Evolutionary conservation across 345 rosid genomes (phyloP).

Genomic region (Brassica carinata): DNA sequence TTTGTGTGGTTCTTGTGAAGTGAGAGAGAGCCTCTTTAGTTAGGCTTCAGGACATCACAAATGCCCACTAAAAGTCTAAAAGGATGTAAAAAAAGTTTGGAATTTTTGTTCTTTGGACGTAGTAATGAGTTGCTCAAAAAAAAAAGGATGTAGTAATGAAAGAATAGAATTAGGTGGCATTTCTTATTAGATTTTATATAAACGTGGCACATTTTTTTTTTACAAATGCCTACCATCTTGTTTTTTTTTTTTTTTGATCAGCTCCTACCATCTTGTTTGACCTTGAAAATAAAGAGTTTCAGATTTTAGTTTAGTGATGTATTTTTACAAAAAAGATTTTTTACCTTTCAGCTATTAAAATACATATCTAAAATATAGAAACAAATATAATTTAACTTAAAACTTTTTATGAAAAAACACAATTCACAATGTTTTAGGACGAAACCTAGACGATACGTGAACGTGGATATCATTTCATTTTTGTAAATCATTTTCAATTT

Average conservation of each 20-base stretch:
- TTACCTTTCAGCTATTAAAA: background rate
- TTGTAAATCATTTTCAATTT: background rate
- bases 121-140: background rate
- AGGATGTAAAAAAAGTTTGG: background rate
- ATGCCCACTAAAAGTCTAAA: conserved; percentile 13
- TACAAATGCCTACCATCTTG: background rate
- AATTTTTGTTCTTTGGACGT: conserved; percentile 26
- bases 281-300: background rate
- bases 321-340: background rate
- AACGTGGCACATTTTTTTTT: background rate
- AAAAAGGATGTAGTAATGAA: background rate
- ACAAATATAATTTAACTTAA: background rate
- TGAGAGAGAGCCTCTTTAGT: conserved; percentile 20
- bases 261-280: background rate
- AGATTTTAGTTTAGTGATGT: too few species aligned
- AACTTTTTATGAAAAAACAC: background rate
- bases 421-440: background rate
- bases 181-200: background rate
- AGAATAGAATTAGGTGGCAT: background rate
- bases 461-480: too few species aligned
- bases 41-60: conserved; percentile 27
- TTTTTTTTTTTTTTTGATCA: background rate
- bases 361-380: background rate
- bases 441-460: background rate
- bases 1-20: conserved; percentile 40